These are phyloP conservation scores for Saccharomycopsis guyanensis DNA, from an alignment of 805 yeast species.

Conservation along the genomic window DNA sequence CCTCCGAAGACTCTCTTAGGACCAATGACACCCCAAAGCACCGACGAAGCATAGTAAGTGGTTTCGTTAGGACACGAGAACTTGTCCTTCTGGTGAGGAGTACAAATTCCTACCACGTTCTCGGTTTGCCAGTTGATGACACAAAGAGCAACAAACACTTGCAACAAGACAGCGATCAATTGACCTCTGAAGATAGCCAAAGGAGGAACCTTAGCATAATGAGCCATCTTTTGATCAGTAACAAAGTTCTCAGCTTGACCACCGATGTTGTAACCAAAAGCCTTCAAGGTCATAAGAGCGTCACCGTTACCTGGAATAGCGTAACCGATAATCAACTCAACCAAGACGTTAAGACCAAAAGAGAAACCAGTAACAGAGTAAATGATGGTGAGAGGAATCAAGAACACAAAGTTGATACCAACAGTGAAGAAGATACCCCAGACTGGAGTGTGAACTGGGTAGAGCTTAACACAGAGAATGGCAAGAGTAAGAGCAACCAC, in stretches of 20 bases:
- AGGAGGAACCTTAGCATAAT: constrained; percentile 53
- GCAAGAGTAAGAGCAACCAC: constrained; percentile 38
- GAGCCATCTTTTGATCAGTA: constrained; percentile 48
- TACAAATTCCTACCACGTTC: constrained; percentile 31
- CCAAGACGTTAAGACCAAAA: constrained; percentile 44
- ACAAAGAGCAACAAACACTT: constrained; percentile 28
- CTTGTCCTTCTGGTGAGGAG: constrained; percentile 30
- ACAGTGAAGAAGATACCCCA: constrained; percentile 52
- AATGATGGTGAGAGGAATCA: constrained; percentile 44
- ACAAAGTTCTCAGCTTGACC: constrained; percentile 58
- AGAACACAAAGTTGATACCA: constrained; percentile 42
- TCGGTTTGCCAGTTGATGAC: constrained; percentile 32
- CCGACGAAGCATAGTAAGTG: constrained; percentile 43
- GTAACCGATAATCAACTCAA: constrained; percentile 50
- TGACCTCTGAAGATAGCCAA: constrained; percentile 46
- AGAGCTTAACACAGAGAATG: constrained; percentile 38
- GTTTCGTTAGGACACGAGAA: constrained; percentile 34
- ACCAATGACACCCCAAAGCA: constrained; percentile 50
- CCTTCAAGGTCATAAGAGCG: constrained; percentile 45
- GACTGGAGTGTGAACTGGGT: constrained; percentile 46
- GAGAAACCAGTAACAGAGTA: constrained; percentile 41
- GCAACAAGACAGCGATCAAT: constrained; percentile 29
- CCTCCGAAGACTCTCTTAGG: constrained; percentile 49
- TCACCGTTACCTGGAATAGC: constrained; percentile 49
- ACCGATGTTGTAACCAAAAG: constrained; percentile 51